phyloP scores from a whole-genome alignment of 495 filamentous ascomycete species.

The Aspergillus nanangensis region DNA sequence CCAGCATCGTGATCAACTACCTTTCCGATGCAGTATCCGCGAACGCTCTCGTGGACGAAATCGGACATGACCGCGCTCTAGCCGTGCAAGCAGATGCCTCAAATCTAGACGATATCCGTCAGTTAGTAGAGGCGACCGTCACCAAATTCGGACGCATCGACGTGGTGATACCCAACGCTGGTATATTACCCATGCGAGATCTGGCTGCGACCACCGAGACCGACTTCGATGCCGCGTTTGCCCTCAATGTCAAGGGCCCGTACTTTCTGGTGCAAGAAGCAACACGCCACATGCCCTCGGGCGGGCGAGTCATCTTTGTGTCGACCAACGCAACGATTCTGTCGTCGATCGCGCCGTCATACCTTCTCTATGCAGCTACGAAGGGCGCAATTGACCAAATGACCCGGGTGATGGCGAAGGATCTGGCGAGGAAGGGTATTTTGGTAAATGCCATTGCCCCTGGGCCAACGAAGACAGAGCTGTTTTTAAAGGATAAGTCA shows the following conservation, averaged over 20 bases:
- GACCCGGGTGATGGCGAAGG: constrained; percentile 58
- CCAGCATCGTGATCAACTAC: constrained; percentile 63
- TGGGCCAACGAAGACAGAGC: constrained; percentile 52
- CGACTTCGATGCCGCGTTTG: constrained; percentile 52
- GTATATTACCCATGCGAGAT: constrained; percentile 23
- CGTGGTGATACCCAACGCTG: constrained; percentile 61
- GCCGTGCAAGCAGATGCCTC: constrained; percentile 51
- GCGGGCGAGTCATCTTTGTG: constrained; percentile 57
- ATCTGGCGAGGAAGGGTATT: constrained; percentile 57
- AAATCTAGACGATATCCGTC: constrained; percentile 32
- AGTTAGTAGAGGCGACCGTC: constrained; percentile 40
- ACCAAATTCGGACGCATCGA: constrained; percentile 53
- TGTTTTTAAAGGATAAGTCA: constrained; percentile 58
- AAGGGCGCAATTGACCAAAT: constrained; percentile 74
- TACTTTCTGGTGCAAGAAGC: constrained; percentile 62
- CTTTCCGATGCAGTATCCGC: constrained; percentile 47
- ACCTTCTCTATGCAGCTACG: constrained; percentile 57
- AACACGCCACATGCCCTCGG: constrained; percentile 53
- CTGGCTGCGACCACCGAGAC: constrained; percentile 55
- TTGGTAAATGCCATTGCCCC: constrained; percentile 62
- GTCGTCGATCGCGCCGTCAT: constrained; percentile 48
- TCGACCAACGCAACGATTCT: constrained; percentile 47
- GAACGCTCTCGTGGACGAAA: constrained; percentile 47
- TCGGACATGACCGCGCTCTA: constrained; percentile 49
- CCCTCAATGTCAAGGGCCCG: constrained; percentile 64